Percentiles rank a stretch among this genome's conserved stretches.
phyloP scores from a whole-genome alignment of 75 land plant species.

The Picea sitchensis region DNA sequence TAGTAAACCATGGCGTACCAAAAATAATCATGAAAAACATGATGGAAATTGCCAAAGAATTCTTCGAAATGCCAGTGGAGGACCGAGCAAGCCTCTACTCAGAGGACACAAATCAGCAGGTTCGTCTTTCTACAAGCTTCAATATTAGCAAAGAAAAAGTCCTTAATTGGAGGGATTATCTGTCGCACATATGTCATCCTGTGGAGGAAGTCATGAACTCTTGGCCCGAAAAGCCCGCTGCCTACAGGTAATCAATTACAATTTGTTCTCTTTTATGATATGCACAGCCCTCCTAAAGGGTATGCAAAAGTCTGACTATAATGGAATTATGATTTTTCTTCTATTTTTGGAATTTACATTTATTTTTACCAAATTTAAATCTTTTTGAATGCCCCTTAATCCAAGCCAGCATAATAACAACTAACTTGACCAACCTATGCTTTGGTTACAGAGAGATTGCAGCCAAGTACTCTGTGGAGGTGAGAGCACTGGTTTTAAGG shows the following conservation, averaged over 20 bases:
- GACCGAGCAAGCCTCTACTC: slow-evolving; percentile 1
- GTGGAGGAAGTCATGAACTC: background rate
- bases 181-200: background rate
- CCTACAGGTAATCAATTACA: background rate
- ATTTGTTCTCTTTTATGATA: too few relatives aligned
- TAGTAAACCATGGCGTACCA: slow-evolving; percentile 19
- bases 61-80: slow-evolving; percentile 24
- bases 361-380: too few relatives aligned
- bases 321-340: too few relatives aligned
- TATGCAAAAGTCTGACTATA: too few relatives aligned
- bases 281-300: too few relatives aligned
- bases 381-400: too few relatives aligned
- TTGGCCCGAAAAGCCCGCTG: background rate
- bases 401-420: background rate
- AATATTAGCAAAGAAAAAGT: background rate
- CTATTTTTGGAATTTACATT: too few relatives aligned
- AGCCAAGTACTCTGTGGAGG: slow-evolving; percentile 20
- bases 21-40: slow-evolving; percentile 7
- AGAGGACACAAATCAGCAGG: background rate
- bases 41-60: slow-evolving; percentile 3
- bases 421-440: background rate
- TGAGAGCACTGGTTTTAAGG: slow-evolving; percentile 21
- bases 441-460: slow-evolving; percentile 27
- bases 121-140: background rate
- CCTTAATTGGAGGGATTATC: background rate